Evolutionary conservation across 2,329 filamentous ascomycete genomes (phyloP), one percentile per base, ranked within the genome.

Genomic region (Neopestalotiopsis sp.): DNA sequence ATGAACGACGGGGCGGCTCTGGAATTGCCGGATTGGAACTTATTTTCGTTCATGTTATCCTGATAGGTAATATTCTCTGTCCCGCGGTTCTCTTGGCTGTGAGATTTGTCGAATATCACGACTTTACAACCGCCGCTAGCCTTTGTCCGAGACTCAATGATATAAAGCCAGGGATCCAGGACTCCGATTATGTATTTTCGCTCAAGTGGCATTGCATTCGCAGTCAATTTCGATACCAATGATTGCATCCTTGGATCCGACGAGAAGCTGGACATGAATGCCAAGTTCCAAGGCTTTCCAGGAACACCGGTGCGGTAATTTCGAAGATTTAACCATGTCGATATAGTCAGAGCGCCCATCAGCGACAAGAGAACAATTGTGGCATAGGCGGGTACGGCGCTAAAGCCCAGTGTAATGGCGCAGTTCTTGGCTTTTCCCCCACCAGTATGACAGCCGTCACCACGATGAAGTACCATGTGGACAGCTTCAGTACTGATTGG

Each of bases 211-310:
- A 70, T 71, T 9, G 65, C 58, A 3, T 74, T 75, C 2, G 69
- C 70, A 0, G 71, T 73, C 3, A 78, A 67, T 5, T 70, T 68
- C 2, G 70, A 68, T 45, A 78, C 72, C 5, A 75, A 24, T 20
- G 68, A 61, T n/a, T 74, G 70, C 2, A 75, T 63, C 1, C 61
- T 73, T 4, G 68, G 67, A 61, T 78, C 75, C 30, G 74, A 70
- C 14, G 75, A 65, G 7, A 80, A 67, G 81, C 80, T 71, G 70
- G 79, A 76, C 9, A 78, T 73, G 7, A 77, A 75, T 20, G 75
- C 76, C 28, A 81, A 78, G 53, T 76, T 80, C 79, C 79, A 80
- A 1, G 79, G 79, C 45, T 81, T 80, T 0, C 76, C 71, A 3
- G 72, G 65, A 4, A 81, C 76, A 4, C 79, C 79, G 0, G 78